Percentiles rank a stretch among this genome's conserved stretches.
These are phyloP conservation scores for Glomus cerebriforme DNA, from an alignment of 192 early-diverging fungal genomes.

Conservation along the genomic window DNA sequence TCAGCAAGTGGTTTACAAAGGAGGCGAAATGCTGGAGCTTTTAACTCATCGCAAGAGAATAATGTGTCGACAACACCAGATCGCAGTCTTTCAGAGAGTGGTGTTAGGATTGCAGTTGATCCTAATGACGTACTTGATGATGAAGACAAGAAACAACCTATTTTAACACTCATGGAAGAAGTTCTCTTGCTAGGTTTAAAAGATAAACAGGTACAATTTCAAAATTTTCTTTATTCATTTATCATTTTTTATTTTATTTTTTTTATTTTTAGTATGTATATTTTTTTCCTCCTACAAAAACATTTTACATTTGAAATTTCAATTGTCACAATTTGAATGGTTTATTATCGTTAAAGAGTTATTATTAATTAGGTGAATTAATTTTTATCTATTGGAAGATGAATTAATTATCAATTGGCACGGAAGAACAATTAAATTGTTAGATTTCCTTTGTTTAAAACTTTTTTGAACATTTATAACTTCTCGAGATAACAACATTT, in stretches of 20 bases:
- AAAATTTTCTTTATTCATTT: background rate
- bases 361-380: too few species aligned
- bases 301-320: background rate
- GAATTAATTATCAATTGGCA: too few species aligned
- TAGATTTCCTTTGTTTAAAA: too few species aligned
- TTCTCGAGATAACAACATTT: too few species aligned
- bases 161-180: constrained; percentile 95
- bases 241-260: background rate
- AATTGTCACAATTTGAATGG: too few species aligned
- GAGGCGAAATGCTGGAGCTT: constrained; percentile 38
- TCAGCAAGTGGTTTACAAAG: constrained; percentile 44
- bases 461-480: too few species aligned
- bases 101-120: constrained; percentile 51
- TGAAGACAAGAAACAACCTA: constrained; percentile 57
- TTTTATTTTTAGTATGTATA: constrained; percentile 27
- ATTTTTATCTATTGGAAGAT: too few species aligned
- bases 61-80: background rate
- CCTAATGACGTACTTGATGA: constrained; percentile 60
- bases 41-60: constrained; percentile 35
- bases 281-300: background rate
- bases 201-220: constrained; percentile 72
- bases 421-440: too few species aligned
- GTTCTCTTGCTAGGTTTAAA: constrained; percentile 92
- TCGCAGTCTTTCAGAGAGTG: constrained; percentile 32
- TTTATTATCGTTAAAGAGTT: too few species aligned